These are phyloP conservation scores for Theobroma grandiflorum DNA, from an alignment of 441 rosid genomes.

Conservation along the genomic window DNA sequence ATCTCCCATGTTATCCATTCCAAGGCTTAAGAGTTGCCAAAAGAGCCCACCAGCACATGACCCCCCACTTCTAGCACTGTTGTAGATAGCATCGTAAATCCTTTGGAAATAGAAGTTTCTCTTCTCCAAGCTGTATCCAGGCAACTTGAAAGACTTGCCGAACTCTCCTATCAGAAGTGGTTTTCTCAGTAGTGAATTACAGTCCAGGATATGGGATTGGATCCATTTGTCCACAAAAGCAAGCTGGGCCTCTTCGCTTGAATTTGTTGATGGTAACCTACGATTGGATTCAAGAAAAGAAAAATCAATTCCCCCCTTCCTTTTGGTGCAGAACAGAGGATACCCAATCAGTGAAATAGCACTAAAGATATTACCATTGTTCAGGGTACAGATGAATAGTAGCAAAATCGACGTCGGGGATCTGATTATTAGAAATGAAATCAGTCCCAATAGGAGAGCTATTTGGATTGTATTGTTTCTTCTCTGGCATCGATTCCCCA, in stretches of 20 bases:
- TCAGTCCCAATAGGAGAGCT: conserved; percentile 39
- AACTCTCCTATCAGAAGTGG: conserved; percentile 59
- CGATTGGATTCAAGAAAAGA: not conserved
- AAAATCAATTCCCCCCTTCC: not conserved
- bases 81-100: conserved; percentile 49
- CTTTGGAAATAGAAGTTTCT: conserved; percentile 50
- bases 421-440: conserved; percentile 50
- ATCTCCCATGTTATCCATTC: conserved; percentile 43
- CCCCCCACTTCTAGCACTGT: conserved; percentile 46
- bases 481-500: conserved; percentile 44
- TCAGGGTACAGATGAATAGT: conserved; percentile 69
- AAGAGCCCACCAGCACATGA: conserved; percentile 58
- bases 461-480: conserved; percentile 45
- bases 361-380: conserved; percentile 50
- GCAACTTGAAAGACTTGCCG: conserved; percentile 48
- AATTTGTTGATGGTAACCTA: conserved; percentile 44
- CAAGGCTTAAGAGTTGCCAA: conserved; percentile 57
- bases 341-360: not conserved
- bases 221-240: conserved; percentile 58
- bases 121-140: conserved; percentile 48
- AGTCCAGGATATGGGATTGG: conserved; percentile 47
- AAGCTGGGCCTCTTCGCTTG: conserved; percentile 35
- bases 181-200: conserved; percentile 42
- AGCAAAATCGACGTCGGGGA: conserved; percentile 53
- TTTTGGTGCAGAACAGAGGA: not conserved